Evolutionary conservation across 805 yeast species (phyloP), one percentile per base, ranked within the genome.

Genomic region (Pichia exigua): DNA sequence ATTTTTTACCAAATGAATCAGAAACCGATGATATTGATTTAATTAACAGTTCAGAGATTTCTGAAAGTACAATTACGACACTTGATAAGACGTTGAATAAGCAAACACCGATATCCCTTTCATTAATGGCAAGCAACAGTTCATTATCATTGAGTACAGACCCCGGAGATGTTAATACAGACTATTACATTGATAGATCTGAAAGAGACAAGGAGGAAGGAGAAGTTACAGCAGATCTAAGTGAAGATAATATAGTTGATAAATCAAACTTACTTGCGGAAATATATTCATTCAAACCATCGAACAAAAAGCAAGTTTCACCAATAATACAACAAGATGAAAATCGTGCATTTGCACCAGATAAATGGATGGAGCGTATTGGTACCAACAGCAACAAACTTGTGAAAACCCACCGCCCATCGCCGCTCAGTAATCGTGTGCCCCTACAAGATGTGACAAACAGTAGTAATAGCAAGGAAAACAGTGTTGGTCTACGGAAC

Each of bases 1-100:
- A 49, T 20, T 46, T 55, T 10, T 57, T 61, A 46, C 60, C 67
- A 2, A 65, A 69, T 45, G 70, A 65, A 28, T 65, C 56, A 41
- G 63, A 59, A 20, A 45, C 60, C 10, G 65, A 65, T 7, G 67
- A 63, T 44, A 65, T 61, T 1, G 39, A 35, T 35, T 35, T 35
- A 35, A 63, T 63, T 24, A 58, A 59, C 18, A 62, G 60, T 32
- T 58, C 55, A 10, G 61, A 59, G 12, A 24, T 48, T 15, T 45
- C 54, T 3, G 44, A 52, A 15, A 46, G 49, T 24, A 48, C 54
- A 13, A 42, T 52, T 2, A 47, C 51, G 3, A 39, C 39, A 35
- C 6, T 40, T 27, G 54, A 52, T 41, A 48, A 32, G 27, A 32
- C 44, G 2, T 9, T 47, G 5, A 41, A 21, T 32, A n/a, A 20